Conservation (phyloP, 2,329 filamentous ascomycete species). For the Cladosporium sp. region DNA sequence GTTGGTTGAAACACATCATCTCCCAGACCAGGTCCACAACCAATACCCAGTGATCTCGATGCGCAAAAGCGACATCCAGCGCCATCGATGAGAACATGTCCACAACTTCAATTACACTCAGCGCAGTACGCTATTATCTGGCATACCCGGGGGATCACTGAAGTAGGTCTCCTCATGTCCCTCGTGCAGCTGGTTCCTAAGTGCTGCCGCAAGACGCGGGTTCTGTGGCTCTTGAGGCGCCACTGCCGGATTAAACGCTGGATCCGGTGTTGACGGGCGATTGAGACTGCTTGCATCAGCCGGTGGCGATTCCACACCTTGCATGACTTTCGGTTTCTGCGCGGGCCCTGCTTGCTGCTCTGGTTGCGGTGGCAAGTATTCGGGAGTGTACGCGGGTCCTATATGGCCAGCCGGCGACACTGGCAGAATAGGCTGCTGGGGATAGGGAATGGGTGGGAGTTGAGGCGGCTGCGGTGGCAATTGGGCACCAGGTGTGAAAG, state of each 20-base stretch:
- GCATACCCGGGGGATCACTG: slow-evolving; percentile 9
- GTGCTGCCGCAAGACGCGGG: slow-evolving; percentile 2
- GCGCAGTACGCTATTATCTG: neutral
- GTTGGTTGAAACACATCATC: no score
- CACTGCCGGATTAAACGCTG: neutral
- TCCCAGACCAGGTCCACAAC: no score
- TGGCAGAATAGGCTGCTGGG: neutral
- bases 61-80: no score
- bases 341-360: no score
- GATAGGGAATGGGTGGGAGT: neutral
- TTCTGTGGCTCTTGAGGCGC: slow-evolving; percentile 9
- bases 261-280: neutral
- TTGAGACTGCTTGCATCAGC: neutral
- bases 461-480: neutral
- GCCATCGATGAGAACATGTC: no score
- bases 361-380: neutral
- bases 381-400: neutral
- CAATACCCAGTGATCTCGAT: no score
- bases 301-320: neutral
- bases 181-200: slow-evolving; percentile 7
- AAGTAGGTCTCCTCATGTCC: slow-evolving; percentile 15
- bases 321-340: no score
- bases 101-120: neutral
- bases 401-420: neutral
- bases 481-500: neutral